phyloP scores from a whole-genome alignment of 495 filamentous ascomycete genomes.

The Apiosordaria backusii region DNA sequence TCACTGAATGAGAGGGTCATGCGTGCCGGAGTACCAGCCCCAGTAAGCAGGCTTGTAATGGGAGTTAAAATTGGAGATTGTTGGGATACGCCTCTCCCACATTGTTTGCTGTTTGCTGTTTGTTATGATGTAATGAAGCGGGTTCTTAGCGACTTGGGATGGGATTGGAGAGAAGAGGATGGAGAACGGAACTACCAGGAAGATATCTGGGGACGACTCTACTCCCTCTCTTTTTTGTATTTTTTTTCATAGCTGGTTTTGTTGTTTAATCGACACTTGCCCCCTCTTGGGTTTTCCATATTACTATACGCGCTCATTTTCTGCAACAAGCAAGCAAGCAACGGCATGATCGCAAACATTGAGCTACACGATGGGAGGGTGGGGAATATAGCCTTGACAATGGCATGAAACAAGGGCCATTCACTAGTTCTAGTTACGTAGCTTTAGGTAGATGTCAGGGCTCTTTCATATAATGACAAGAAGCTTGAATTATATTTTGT shows the following conservation, averaged over 20 bases:
- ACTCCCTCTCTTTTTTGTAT: constrained; percentile 15
- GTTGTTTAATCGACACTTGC: background rate
- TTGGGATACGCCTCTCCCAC: background rate
- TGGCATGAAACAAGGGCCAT: background rate
- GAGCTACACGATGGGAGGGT: background rate
- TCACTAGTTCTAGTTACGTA: background rate
- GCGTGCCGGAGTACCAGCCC: constrained; percentile 2
- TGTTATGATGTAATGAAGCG: constrained; percentile 28
- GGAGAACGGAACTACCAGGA: background rate
- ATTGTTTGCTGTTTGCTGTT: background rate
- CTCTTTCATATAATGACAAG: background rate
- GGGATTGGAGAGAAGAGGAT: background rate
- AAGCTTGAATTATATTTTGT: background rate
- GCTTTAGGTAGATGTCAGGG: background rate
- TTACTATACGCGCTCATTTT: background rate
- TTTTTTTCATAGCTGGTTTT: constrained; percentile 21
- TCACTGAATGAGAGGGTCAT: constrained; percentile 13
- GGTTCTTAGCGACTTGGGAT: constrained; percentile 8
- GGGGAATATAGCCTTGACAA: no score
- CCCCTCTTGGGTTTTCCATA: constrained; percentile 18
- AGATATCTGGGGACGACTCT: background rate
- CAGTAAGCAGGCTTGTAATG: background rate
- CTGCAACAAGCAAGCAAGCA: background rate
- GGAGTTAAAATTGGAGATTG: background rate
- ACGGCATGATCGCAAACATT: background rate